phyloP scores from a whole-genome alignment of 495 filamentous ascomycete genomes.

The Hypoxylon intermedium region DNA sequence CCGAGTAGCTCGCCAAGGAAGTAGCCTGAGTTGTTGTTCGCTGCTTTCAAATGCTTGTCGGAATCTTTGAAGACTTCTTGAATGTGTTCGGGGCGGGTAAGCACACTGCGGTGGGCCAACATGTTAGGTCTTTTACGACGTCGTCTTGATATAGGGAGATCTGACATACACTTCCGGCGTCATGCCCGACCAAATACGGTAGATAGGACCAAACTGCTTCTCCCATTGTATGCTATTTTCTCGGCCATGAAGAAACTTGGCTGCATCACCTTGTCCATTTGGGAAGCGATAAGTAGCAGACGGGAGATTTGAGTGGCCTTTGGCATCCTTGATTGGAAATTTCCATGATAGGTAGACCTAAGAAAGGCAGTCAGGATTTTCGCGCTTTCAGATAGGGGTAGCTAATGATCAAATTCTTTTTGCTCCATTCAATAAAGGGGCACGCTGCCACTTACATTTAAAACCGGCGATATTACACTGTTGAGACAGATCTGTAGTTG shows the following conservation, averaged over 20 bases:
- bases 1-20: constrained; percentile 49
- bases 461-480: no score
- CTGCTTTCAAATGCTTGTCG: constrained; percentile 43
- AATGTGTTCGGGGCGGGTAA: constrained; percentile 38
- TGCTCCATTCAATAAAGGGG: no score
- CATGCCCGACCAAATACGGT: constrained; percentile 46
- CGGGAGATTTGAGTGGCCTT: constrained; percentile 17
- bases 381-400: no score
- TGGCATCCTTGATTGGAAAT: background rate
- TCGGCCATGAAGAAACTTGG: constrained; percentile 38
- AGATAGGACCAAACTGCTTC: constrained; percentile 34
- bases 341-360: constrained; percentile 7
- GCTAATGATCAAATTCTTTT: no score
- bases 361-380: no score
- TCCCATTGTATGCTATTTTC: constrained; percentile 34
- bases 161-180: constrained; percentile 40
- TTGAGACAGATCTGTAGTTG: no score
- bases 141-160: background rate
- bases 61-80: constrained; percentile 45
- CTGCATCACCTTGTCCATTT: constrained; percentile 42
- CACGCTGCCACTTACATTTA: no score
- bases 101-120: constrained; percentile 17
- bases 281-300: constrained; percentile 41
- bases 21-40: constrained; percentile 44
- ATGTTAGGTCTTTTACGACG: no score